Conservation (phyloP, 106 monocot genomes). For the Apostasia ramifera region DNA sequence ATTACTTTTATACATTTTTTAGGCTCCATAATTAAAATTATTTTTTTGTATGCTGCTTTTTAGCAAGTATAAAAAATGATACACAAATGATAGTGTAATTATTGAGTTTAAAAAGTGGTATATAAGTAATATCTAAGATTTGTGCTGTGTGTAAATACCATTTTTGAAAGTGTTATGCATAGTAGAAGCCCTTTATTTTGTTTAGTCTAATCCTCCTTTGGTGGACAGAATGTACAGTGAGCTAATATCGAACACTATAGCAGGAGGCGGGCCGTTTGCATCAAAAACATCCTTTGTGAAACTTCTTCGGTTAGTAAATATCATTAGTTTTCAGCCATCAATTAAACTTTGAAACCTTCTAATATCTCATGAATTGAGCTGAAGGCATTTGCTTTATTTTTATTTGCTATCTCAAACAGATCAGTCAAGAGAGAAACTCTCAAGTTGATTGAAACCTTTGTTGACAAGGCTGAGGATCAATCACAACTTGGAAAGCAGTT, state of each 20-base stretch:
- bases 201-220: neutral
- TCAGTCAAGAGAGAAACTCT: conserved; percentile 97
- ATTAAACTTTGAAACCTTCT: neutral
- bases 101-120: neutral
- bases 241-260: conserved; percentile 89
- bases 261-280: conserved; percentile 93
- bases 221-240: conserved; percentile 97
- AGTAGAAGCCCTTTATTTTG: neutral
- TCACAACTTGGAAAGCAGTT: conserved; percentile 89
- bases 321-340: neutral
- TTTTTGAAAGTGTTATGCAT: too few relatives aligned
- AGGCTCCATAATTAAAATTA: too few relatives aligned
- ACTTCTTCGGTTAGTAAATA: conserved; percentile 61
- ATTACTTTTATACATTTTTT: too few relatives aligned
- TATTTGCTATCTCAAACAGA: conserved; percentile 26
- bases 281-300: conserved; percentile 94
- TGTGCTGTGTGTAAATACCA: neutral
- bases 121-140: neutral
- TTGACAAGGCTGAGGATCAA: conserved; percentile 96
- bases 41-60: too few relatives aligned
- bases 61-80: too few relatives aligned
- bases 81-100: too few relatives aligned
- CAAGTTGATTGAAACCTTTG: conserved; percentile 93
- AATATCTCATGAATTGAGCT: neutral
- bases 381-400: neutral